Evolutionary conservation across 2,329 filamentous ascomycete genomes (phyloP).

Genomic region (Cladophialophora bantiana): DNA sequence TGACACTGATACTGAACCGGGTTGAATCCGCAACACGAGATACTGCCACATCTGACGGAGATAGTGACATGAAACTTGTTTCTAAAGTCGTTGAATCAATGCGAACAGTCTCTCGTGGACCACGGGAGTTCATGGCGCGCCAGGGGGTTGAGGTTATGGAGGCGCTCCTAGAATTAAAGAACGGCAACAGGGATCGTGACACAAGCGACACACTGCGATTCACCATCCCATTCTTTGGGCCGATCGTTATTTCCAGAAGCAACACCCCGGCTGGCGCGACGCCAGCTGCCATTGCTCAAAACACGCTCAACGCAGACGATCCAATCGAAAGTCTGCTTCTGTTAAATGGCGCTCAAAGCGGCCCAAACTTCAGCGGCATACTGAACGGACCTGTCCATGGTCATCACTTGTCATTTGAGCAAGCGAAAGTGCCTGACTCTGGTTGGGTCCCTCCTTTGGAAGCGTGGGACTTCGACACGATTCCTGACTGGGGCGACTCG

Average conservation of each 20-base stretch:
- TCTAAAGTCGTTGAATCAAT: conserved; percentile 15
- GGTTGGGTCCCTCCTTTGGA: conserved; percentile 20
- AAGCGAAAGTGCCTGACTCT: conserved; percentile 5
- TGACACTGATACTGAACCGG: conserved; percentile 10
- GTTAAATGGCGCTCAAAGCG: neutral
- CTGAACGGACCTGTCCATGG: neutral
- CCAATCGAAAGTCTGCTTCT: neutral
- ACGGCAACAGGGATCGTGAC: neutral
- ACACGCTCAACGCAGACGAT: neutral
- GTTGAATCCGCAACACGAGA: conserved; percentile 7
- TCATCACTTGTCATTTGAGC: conserved; percentile 16
- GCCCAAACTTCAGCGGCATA: neutral
- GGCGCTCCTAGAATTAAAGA: conserved; percentile 5
- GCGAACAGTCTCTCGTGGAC: conserved; percentile 11
- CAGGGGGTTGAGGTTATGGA: conserved; percentile 17
- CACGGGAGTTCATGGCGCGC: conserved; percentile 18
- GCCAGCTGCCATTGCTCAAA: neutral
- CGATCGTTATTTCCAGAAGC: conserved; percentile 2
- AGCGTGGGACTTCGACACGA: conserved; percentile 20
- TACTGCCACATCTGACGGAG: neutral
- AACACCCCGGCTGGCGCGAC: neutral
- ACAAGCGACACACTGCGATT: conserved; percentile 9
- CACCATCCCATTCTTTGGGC: conserved; percentile 19
- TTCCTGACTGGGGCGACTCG: neutral
- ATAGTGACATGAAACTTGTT: conserved; percentile 11